These are phyloP conservation scores for Blastocladiella britannica DNA, from an alignment of 192 early-diverging fungal species.

Conservation along the genomic window DNA sequence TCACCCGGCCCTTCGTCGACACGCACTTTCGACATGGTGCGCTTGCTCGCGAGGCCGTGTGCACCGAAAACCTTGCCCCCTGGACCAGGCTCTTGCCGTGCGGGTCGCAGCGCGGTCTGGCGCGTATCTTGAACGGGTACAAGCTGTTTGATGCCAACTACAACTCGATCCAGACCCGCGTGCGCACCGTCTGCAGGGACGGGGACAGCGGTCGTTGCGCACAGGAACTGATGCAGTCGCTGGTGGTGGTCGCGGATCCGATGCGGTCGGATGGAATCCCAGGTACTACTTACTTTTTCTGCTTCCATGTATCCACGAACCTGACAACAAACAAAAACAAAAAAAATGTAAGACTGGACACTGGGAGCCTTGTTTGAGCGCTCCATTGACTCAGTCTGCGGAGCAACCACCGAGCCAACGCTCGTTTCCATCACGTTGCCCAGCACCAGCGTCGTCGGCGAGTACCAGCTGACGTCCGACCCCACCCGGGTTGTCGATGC, in stretches of 20 bases:
- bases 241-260: conserved; percentile 65
- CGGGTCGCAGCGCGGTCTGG: conserved; percentile 74
- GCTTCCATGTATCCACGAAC: too few relatives aligned
- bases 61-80: conserved; percentile 95
- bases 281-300: too few relatives aligned
- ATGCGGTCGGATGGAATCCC: too few relatives aligned
- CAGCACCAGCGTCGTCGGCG: too few relatives aligned
- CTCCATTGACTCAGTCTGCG: too few relatives aligned
- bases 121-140: conserved; percentile 71
- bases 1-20: neutral
- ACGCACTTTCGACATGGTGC: conserved; percentile 44
- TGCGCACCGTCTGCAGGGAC: conserved; percentile 24
- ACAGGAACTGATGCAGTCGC: conserved; percentile 39
- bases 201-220: conserved; percentile 24
- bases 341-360: too few relatives aligned
- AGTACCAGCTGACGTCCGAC: too few relatives aligned
- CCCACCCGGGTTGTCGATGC: too few relatives aligned
- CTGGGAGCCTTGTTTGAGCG: conserved; percentile 27
- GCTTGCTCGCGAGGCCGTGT: conserved; percentile 80
- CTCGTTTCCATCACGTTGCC: too few relatives aligned
- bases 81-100: conserved; percentile 94
- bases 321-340: too few relatives aligned
- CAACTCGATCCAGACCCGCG: conserved; percentile 67
- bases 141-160: conserved; percentile 74
- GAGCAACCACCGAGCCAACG: too few relatives aligned